Evolutionary conservation across 108 stramenopile species (phyloP).

Genomic region (Fragilariopsis cylindrus): DNA sequence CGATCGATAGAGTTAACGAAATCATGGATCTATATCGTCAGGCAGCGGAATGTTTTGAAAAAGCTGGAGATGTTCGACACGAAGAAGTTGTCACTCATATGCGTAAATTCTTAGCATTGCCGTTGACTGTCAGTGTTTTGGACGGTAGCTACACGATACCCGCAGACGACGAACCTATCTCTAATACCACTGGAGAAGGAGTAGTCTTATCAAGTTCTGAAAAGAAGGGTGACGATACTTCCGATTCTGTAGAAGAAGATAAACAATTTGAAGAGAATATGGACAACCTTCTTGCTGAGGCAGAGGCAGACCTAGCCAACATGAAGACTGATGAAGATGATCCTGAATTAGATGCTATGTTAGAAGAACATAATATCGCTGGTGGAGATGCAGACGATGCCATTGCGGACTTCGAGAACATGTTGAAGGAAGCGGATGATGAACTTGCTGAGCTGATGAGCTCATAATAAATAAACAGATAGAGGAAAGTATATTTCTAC

Average conservation of each 20-base stretch:
- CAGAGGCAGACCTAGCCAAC: slow-evolving; percentile 63
- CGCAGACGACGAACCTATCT: slow-evolving; percentile 28
- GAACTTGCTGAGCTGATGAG: slow-evolving; percentile 80
- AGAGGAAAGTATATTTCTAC: too few species aligned
- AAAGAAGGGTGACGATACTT: background rate
- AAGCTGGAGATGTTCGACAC: slow-evolving; percentile 85
- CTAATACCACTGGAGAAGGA: slow-evolving; percentile 45
- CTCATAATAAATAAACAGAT: slow-evolving; percentile 34
- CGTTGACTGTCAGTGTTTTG: slow-evolving; percentile 77
- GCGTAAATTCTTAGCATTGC: slow-evolving; percentile 82
- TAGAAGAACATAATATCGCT: slow-evolving; percentile 25
- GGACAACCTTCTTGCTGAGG: slow-evolving; percentile 73
- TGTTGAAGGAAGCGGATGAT: slow-evolving; percentile 80
- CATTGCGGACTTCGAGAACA: slow-evolving; percentile 82
- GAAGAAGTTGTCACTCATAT: slow-evolving; percentile 84
- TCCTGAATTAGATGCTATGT: slow-evolving; percentile 24
- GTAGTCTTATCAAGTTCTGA: slow-evolving; percentile 55
- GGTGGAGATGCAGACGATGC: slow-evolving; percentile 44
- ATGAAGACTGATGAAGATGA: slow-evolving; percentile 50
- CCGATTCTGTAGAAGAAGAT: slow-evolving; percentile 30
- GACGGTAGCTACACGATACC: slow-evolving; percentile 70
- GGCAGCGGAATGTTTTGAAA: slow-evolving; percentile 87
- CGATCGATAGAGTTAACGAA: slow-evolving; percentile 77
- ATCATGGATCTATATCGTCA: slow-evolving; percentile 93
- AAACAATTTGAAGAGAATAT: slow-evolving; percentile 51